These are phyloP conservation scores for Trametes hirsuta DNA, from an alignment of 1,284 basidiomycete genomes.

Conservation along the genomic window DNA sequence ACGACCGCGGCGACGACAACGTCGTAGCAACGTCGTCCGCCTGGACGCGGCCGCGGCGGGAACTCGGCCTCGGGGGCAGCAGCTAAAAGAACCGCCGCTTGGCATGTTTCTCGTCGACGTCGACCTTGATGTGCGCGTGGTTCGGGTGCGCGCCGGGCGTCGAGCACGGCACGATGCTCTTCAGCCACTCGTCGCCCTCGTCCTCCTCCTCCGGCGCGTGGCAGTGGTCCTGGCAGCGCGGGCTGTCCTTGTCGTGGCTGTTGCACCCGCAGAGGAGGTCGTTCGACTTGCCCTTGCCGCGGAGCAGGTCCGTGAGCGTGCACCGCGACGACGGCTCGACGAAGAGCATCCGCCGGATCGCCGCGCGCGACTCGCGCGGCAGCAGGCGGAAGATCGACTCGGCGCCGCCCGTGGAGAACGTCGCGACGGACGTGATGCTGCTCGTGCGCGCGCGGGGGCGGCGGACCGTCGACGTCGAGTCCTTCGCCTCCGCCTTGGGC, in stretches of 20 bases:
- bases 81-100: constrained; percentile 73
- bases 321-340: constrained; percentile 89
- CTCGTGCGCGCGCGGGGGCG: constrained; percentile 55
- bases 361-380: constrained; percentile 88
- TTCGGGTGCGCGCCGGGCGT: constrained; percentile 45
- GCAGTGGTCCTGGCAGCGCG: constrained; percentile 63
- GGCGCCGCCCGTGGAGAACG: constrained; percentile 83
- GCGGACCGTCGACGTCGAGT: constrained; percentile 19
- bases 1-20: background rate
- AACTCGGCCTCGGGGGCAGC: constrained; percentile 6
- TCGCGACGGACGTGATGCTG: constrained; percentile 69
- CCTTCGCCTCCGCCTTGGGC: constrained; percentile 24
- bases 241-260: constrained; percentile 43
- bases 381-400: constrained; percentile 98
- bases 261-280: constrained; percentile 82
- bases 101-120: constrained; percentile 68
- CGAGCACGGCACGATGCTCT: constrained; percentile 74
- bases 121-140: constrained; percentile 73
- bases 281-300: constrained; percentile 76
- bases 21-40: background rate
- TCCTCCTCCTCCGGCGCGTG: constrained; percentile 68
- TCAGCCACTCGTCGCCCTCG: constrained; percentile 80
- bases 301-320: constrained; percentile 91
- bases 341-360: constrained; percentile 92
- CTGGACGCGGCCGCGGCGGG: constrained; percentile 1